A percentile compares a stretch with the other conserved stretches of the same genome.
Conservation (phyloP, 345 rosid species). For the Hypericum androsaemum region DNA sequence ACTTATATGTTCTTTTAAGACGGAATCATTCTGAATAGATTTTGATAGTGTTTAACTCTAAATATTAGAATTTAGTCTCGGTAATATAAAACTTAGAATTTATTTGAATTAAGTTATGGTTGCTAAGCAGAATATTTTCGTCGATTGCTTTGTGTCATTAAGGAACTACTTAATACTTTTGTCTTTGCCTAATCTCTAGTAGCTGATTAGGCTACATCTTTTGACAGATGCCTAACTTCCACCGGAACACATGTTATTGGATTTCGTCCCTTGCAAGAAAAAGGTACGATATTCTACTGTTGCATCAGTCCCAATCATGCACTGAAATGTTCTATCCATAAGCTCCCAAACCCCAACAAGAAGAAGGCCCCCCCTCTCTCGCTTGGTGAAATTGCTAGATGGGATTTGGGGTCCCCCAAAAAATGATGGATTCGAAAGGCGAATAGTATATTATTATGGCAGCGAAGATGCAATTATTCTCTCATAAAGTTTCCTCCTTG, state of each 20-base stretch:
- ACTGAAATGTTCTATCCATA: slow-evolving; percentile 32
- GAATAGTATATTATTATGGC: slow-evolving; percentile 27
- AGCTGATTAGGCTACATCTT: not conserved
- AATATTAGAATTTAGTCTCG: too few relatives aligned
- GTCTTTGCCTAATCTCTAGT: slow-evolving; percentile 6
- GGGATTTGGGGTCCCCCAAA: slow-evolving; percentile 26
- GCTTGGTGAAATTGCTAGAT: slow-evolving; percentile 19
- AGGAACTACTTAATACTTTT: not conserved
- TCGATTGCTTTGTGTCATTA: slow-evolving; percentile 14
- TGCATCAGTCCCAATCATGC: slow-evolving; percentile 38
- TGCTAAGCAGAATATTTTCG: too few relatives aligned
- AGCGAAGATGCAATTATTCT: slow-evolving; percentile 64
- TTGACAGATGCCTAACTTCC: slow-evolving; percentile 19
- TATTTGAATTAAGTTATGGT: too few relatives aligned
- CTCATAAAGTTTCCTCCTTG: slow-evolving; percentile 50
- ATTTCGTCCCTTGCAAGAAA: slow-evolving; percentile 11
- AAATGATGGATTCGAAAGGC: slow-evolving; percentile 63
- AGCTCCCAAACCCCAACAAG: slow-evolving; percentile 15
- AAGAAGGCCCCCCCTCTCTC: slow-evolving; percentile 23
- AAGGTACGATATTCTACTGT: slow-evolving; percentile 21
- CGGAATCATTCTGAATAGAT: too few relatives aligned
- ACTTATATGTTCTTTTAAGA: too few relatives aligned
- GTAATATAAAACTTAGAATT: too few relatives aligned
- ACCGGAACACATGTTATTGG: slow-evolving; percentile 18
- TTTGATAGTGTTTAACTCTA: too few relatives aligned